Evolutionary conservation across 78 protist species (phyloP).

Genomic region (Isochrysis galbana): DNA sequence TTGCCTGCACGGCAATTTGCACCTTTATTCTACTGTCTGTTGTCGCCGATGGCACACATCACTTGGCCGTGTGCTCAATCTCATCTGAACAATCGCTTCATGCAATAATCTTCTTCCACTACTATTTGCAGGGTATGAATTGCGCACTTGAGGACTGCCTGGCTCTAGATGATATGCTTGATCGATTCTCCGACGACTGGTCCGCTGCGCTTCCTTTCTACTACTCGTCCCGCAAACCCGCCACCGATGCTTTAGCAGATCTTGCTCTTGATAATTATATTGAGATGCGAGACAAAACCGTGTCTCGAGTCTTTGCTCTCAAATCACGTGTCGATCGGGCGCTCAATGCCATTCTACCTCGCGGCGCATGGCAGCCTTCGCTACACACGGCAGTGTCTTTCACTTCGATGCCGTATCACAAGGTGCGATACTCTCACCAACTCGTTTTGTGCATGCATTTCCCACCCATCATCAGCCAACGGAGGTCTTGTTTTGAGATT

Average conservation of each 20-base stretch:
- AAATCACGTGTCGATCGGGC: not conserved
- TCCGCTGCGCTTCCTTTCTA: not conserved
- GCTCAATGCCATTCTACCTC: not conserved
- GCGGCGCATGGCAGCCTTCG: not conserved
- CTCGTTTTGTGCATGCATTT: too few species aligned
- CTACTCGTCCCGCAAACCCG: not conserved
- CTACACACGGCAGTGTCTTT: not conserved
- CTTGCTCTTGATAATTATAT: not conserved
- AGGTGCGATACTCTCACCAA: too few species aligned
- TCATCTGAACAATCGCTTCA: too few species aligned
- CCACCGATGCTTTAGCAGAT: not conserved
- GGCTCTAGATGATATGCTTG: not conserved
- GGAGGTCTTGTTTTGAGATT: too few species aligned
- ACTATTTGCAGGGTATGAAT: slow-evolving; percentile 31
- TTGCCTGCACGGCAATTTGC: too few species aligned
- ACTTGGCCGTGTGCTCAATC: too few species aligned
- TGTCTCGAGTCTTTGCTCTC: not conserved
- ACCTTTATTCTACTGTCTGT: too few species aligned
- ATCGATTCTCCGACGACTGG: not conserved
- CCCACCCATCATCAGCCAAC: too few species aligned
- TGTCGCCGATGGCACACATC: too few species aligned
- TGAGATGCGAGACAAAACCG: slow-evolving; percentile 2
- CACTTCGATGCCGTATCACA: not conserved
- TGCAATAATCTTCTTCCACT: too few species aligned
- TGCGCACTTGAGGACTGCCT: slow-evolving; percentile 21